Conservation (phyloP, 2,329 filamentous ascomycete genomes). For the Colletotrichum sublineola region DNA sequence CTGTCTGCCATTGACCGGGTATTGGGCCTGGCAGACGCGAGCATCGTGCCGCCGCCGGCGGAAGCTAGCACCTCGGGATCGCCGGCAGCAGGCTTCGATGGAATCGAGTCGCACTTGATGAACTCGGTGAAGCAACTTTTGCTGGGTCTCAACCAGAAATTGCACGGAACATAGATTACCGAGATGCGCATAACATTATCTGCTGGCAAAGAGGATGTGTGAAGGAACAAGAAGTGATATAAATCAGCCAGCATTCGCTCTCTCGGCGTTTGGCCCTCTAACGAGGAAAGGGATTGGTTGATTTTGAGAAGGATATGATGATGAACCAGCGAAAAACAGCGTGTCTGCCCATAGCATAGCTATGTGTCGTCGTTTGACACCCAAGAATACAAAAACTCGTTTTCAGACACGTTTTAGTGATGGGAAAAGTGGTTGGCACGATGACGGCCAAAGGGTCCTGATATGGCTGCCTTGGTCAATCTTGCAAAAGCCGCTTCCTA, state of each 20-base stretch:
- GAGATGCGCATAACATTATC: neutral
- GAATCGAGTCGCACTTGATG: constrained; percentile 58
- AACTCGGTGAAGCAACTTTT: constrained; percentile 56
- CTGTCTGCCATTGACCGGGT: constrained; percentile 66
- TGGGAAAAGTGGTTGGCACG: neutral
- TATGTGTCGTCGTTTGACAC: constrained; percentile 28
- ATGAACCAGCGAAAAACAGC: constrained; percentile 37
- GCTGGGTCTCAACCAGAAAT: constrained; percentile 56
- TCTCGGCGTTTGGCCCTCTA: neutral
- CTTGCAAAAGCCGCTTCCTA: too few species aligned
- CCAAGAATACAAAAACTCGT: constrained; percentile 29
- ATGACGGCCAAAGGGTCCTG: too few species aligned
- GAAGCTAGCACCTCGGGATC: constrained; percentile 35
- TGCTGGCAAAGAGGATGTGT: neutral
- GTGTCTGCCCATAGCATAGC: constrained; percentile 22
- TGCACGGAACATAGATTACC: constrained; percentile 40
- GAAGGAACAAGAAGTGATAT: neutral
- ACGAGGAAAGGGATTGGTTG: constrained; percentile 3
- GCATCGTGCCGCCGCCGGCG: constrained; percentile 52
- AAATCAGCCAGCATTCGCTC: constrained; percentile 12
- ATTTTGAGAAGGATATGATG: constrained; percentile 33
- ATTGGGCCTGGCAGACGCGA: constrained; percentile 61
- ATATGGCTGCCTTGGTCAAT: too few species aligned
- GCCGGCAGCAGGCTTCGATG: constrained; percentile 50
- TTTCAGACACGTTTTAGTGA: constrained; percentile 5